Evolutionary conservation across 441 rosid species (phyloP).

Genomic region (Pelargonium citronellum): DNA sequence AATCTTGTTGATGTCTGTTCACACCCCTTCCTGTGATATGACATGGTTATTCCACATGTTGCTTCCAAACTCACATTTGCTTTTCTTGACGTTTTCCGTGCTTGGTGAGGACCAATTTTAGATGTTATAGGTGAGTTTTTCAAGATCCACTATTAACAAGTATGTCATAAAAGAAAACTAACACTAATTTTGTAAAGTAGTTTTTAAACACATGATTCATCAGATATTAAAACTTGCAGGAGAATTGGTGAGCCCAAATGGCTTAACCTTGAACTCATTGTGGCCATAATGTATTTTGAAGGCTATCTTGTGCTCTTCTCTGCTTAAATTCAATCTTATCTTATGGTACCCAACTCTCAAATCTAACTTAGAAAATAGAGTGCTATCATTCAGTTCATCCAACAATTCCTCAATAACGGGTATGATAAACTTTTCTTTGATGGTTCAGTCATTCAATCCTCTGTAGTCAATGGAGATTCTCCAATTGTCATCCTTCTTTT

Average conservation of each 20-base stretch:
- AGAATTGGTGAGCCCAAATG: neutral
- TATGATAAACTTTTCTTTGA: slow-evolving; percentile 9
- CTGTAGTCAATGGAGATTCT: neutral
- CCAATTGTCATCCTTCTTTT: neutral
- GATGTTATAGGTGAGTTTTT: no score
- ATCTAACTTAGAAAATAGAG: neutral
- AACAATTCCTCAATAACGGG: neutral
- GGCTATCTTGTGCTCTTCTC: neutral
- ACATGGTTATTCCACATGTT: no score
- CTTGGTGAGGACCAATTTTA: no score
- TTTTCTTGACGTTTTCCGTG: no score
- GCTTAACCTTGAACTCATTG: neutral
- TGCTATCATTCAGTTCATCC: neutral
- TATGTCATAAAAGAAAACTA: neutral
- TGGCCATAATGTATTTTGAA: neutral
- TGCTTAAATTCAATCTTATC: neutral
- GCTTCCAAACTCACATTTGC: no score
- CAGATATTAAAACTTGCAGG: neutral
- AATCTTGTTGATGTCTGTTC: no score
- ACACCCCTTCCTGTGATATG: no score
- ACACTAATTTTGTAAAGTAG: neutral
- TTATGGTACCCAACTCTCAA: neutral
- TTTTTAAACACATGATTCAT: neutral
- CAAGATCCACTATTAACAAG: no score
- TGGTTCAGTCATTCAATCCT: neutral